A percentile compares a stretch with the other conserved stretches of the same genome.
Conservation (phyloP, 169 alveolate species). For the Cytauxzoon felis region DNA sequence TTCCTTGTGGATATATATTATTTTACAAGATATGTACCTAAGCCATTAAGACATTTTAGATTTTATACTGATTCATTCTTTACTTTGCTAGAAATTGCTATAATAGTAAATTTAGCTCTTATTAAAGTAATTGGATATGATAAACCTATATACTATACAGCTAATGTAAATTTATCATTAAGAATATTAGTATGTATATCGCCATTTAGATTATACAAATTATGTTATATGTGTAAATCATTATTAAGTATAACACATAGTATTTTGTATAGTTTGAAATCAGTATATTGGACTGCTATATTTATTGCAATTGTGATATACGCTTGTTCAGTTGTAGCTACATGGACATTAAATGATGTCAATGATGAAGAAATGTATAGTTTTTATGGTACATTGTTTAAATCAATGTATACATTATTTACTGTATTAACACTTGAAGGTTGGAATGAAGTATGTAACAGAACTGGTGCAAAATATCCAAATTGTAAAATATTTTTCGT, state of each 20-base stretch:
- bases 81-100: constrained; percentile 1
- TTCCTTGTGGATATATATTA: neutral
- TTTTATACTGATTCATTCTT: neutral
- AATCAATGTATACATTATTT: constrained; percentile 68
- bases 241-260: constrained; percentile 27
- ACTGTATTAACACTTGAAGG: constrained; percentile 71
- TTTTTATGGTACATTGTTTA: constrained; percentile 63
- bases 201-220: constrained; percentile 29
- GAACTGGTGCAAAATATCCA: constrained; percentile 64
- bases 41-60: neutral
- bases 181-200: constrained; percentile 3
- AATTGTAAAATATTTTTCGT: constrained; percentile 62
- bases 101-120: neutral
- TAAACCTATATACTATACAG: neutral
- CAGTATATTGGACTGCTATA: constrained; percentile 48
- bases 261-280: constrained; percentile 18
- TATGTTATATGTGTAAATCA: constrained; percentile 10
- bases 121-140: neutral
- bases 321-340: constrained; percentile 29
- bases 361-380: constrained; percentile 63
- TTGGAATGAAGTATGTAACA: constrained; percentile 68
- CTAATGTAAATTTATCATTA: neutral
- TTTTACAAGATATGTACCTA: too few species aligned
- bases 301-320: constrained; percentile 42
- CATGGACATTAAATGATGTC: constrained; percentile 49